Conservation (phyloP, 2,329 filamentous ascomycete genomes). For the Raffaelea ambrosiae region DNA sequence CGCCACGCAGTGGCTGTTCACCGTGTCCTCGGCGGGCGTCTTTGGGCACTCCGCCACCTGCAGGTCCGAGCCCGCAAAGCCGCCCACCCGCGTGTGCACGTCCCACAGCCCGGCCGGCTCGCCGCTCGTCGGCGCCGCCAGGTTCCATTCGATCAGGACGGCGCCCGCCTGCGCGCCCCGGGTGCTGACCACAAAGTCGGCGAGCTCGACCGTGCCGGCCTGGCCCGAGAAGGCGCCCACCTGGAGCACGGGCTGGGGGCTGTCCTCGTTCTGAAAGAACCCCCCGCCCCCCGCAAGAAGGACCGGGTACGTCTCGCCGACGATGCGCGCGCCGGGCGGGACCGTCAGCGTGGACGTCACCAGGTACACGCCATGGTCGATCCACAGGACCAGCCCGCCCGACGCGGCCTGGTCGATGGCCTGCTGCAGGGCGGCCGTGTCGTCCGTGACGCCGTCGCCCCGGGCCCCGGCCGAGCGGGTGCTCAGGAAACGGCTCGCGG, state of each 20-base stretch:
- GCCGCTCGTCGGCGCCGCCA: constrained; percentile 41
- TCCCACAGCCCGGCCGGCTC: constrained; percentile 28
- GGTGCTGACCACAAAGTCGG: constrained; percentile 59
- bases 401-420: constrained; percentile 43
- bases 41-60: constrained; percentile 51
- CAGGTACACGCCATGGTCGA: constrained; percentile 54
- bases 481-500: constrained; percentile 53
- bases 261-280: constrained; percentile 46
- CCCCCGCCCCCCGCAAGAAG: constrained; percentile 43
- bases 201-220: constrained; percentile 57
- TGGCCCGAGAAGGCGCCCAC: constrained; percentile 53
- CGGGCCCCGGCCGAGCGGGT: constrained; percentile 58
- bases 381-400: constrained; percentile 45
- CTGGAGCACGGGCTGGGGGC: constrained; percentile 58
- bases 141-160: constrained; percentile 66
- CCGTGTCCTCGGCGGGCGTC: constrained; percentile 25
- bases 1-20: constrained; percentile 49
- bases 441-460: constrained; percentile 66
- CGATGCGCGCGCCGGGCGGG: constrained; percentile 41
- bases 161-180: constrained; percentile 59
- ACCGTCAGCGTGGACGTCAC: constrained; percentile 46
- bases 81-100: constrained; percentile 65
- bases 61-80: constrained; percentile 58
- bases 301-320: constrained; percentile 48
- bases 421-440: constrained; percentile 58